These are phyloP conservation scores for Fusarium albidum DNA, from an alignment of 2,329 filamentous ascomycete genomes.

Conservation along the genomic window DNA sequence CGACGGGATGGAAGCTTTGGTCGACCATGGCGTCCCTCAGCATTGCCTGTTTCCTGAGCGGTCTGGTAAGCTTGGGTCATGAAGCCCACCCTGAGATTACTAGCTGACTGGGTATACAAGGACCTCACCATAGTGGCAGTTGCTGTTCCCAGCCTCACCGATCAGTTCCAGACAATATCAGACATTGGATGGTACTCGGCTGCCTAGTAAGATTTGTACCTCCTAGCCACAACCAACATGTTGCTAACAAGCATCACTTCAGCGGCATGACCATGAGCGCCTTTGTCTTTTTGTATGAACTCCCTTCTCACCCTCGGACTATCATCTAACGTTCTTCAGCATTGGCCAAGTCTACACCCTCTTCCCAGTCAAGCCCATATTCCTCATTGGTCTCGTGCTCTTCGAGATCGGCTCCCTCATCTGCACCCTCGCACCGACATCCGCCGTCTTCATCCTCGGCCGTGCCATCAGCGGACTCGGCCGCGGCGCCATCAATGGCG, in stretches of 20 bases:
- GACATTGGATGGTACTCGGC: conserved; percentile 41
- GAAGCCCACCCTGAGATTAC: too few species aligned
- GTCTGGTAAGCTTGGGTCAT: conserved; percentile 8
- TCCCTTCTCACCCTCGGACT: accelerated
- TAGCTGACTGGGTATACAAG: conserved; percentile 1
- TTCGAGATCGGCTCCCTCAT: conserved; percentile 46
- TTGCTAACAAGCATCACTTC: background rate
- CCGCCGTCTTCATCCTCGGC: conserved; percentile 47
- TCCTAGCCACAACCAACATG: accelerated
- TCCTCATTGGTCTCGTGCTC: conserved; percentile 38
- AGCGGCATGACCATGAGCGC: conserved; percentile 38
- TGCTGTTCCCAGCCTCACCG: conserved; percentile 35
- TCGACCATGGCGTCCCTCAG: conserved; percentile 36
- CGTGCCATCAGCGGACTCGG: conserved; percentile 49
- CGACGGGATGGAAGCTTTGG: conserved; percentile 34
- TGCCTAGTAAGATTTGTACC: conserved; percentile 24
- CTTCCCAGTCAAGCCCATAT: conserved; percentile 42
- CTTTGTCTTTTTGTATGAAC: conserved; percentile 33
- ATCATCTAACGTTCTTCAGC: conserved; percentile 6
- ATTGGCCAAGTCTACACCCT: conserved; percentile 44
- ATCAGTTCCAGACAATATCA: conserved; percentile 36
- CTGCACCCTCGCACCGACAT: conserved; percentile 46
- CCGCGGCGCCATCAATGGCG: conserved; percentile 35
- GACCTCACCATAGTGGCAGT: conserved; percentile 36
- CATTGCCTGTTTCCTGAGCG: conserved; percentile 35